These are phyloP conservation scores for Pleurotus salmoneostramineus DNA, from an alignment of 768 basidiomycete species.

Conservation along the genomic window DNA sequence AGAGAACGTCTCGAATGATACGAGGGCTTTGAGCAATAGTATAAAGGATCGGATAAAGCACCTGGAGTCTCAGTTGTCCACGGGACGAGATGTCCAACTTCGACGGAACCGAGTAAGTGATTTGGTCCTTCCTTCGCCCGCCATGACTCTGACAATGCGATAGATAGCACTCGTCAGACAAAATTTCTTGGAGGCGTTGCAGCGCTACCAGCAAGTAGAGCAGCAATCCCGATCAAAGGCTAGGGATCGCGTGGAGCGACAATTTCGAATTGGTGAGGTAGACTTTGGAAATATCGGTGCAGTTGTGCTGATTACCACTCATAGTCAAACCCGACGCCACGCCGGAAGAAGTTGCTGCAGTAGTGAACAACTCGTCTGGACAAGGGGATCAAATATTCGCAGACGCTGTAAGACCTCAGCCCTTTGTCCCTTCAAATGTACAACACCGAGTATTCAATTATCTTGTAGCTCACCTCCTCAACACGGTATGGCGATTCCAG, in stretches of 20 bases:
- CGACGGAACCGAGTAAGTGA: slow-evolving; percentile 33
- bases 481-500: slow-evolving; percentile 81
- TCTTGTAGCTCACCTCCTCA: slow-evolving; percentile 78
- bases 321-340: slow-evolving; percentile 86
- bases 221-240: slow-evolving; percentile 63
- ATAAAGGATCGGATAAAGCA: slow-evolving; percentile 59
- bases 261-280: slow-evolving; percentile 66
- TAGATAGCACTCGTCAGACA: slow-evolving; percentile 58
- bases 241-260: slow-evolving; percentile 66
- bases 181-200: slow-evolving; percentile 74
- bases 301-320: neutral
- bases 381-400: slow-evolving; percentile 72
- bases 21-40: slow-evolving; percentile 51
- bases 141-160: neutral
- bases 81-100: slow-evolving; percentile 28
- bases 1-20: slow-evolving; percentile 56
- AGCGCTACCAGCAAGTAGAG: slow-evolving; percentile 75
- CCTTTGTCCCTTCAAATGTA: no score
- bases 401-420: slow-evolving; percentile 48
- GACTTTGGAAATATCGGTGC: neutral
- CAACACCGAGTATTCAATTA: no score
- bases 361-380: slow-evolving; percentile 46
- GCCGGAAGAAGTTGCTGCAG: slow-evolving; percentile 70
- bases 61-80: slow-evolving; percentile 32
- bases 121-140: neutral